Conservation (phyloP, 2,329 filamentous ascomycete species). For the Neonectria faginata region DNA sequence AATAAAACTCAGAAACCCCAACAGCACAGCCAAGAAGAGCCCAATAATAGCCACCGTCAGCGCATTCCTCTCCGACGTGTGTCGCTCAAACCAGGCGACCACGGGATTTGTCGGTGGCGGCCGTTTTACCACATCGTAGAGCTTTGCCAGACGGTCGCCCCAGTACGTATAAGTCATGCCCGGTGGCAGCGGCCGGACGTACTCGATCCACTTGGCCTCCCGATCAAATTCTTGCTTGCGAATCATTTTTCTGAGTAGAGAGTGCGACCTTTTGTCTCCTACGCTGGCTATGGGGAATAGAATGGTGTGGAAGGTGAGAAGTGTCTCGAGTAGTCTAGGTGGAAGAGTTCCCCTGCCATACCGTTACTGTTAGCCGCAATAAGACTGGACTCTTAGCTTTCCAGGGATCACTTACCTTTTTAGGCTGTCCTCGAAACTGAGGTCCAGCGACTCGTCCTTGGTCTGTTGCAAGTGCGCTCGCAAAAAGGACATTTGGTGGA, state of each 20-base stretch:
- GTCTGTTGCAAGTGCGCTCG: neutral
- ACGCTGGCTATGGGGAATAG: neutral
- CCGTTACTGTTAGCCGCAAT: neutral
- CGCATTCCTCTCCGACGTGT: neutral
- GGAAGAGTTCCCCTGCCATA: slow-evolving; percentile 4
- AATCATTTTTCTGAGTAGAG: neutral
- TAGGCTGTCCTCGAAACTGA: neutral
- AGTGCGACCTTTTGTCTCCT: neutral
- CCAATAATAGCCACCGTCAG: slow-evolving; percentile 20
- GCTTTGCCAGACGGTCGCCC: neutral
- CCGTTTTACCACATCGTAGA: neutral
- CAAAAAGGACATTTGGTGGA: slow-evolving; percentile 7
- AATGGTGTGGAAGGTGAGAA: neutral
- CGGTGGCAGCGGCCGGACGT: neutral
- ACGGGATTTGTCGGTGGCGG: slow-evolving; percentile 3
- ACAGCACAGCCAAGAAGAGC: slow-evolving; percentile 3
- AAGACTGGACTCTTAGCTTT: neutral
- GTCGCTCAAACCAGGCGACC: slow-evolving; percentile 11
- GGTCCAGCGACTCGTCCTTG: neutral
- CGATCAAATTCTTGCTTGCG: neutral
- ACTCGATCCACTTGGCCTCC: slow-evolving; percentile 1
- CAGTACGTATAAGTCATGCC: slow-evolving; percentile 3
- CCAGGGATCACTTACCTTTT: neutral
- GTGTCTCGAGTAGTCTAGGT: neutral
- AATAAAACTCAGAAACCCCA: slow-evolving; percentile 14